These are phyloP conservation scores for Aspergillus sergii DNA, from an alignment of 2,329 filamentous ascomycete species.

Conservation along the genomic window DNA sequence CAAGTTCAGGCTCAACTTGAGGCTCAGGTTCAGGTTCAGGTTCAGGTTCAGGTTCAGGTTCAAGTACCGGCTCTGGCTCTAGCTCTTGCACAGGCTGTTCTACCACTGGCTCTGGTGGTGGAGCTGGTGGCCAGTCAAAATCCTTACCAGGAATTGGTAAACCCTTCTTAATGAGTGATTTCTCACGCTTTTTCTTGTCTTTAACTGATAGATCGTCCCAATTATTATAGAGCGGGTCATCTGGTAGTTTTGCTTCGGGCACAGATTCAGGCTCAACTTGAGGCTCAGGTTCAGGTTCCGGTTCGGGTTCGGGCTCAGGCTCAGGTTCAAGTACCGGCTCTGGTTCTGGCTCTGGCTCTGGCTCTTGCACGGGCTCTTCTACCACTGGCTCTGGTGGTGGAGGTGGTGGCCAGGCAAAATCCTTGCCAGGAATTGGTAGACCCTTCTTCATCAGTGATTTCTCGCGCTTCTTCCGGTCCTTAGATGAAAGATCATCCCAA, in stretches of 20 bases:
- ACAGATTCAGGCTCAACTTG: slow-evolving; percentile 23
- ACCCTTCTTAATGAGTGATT: slow-evolving; percentile 18
- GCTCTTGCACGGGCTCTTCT: slow-evolving; percentile 26
- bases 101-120: slow-evolving; percentile 10
- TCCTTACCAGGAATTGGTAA: slow-evolving; percentile 30
- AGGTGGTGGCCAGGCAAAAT: slow-evolving; percentile 27
- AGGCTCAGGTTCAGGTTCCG: slow-evolving; percentile 16
- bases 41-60: not conserved
- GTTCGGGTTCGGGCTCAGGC: slow-evolving; percentile 27
- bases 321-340: slow-evolving; percentile 34
- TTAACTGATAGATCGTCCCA: slow-evolving; percentile 13
- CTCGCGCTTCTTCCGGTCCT: slow-evolving; percentile 51
- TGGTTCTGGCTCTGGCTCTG: not conserved
- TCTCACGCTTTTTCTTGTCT: slow-evolving; percentile 24
- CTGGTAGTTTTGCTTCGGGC: slow-evolving; percentile 24
- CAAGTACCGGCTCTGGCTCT: slow-evolving; percentile 26
- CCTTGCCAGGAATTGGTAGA: slow-evolving; percentile 33
- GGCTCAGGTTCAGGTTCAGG: not conserved
- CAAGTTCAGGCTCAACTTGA: slow-evolving; percentile 22
- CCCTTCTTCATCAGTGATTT: slow-evolving; percentile 30
- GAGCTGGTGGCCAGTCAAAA: slow-evolving; percentile 27
- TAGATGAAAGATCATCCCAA: slow-evolving; percentile 39
- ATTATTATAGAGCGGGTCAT: no score
- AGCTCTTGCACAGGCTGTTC: slow-evolving; percentile 15
- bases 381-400: slow-evolving; percentile 16